Percentiles rank a stretch among this genome's conserved stretches.
These are phyloP conservation scores for Boletus eberwhitei DNA, from an alignment of 768 basidiomycete species.

Conservation along the genomic window DNA sequence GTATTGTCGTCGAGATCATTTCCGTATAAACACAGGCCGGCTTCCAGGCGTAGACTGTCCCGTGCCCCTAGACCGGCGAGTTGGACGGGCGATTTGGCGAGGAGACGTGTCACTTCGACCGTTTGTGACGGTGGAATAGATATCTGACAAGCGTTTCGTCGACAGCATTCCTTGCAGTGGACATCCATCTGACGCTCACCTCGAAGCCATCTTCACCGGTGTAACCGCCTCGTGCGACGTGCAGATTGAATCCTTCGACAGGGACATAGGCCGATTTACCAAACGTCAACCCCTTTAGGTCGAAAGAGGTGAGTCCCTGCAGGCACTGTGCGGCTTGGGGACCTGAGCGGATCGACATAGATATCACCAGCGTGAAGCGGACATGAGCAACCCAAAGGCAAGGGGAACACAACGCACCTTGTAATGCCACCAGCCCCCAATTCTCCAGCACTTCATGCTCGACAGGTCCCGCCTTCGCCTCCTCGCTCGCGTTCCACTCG, in stretches of 20 bases:
- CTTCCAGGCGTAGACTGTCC: slow-evolving; percentile 92
- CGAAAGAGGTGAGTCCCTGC: slow-evolving; percentile 71
- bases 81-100: slow-evolving; percentile 66
- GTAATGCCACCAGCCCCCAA: slow-evolving; percentile 88
- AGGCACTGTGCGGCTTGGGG: slow-evolving; percentile 80
- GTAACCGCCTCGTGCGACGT: slow-evolving; percentile 93
- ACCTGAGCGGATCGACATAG: slow-evolving; percentile 40
- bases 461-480: slow-evolving; percentile 55
- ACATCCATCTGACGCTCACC: slow-evolving; percentile 35
- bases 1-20: slow-evolving; percentile 88
- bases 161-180: background rate
- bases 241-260: slow-evolving; percentile 58
- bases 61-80: slow-evolving; percentile 89
- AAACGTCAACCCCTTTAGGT: slow-evolving; percentile 74
- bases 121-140: slow-evolving; percentile 82
- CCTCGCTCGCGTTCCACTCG: slow-evolving; percentile 72
- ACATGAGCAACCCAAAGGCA: background rate
- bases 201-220: slow-evolving; percentile 99
- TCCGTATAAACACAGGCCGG: slow-evolving; percentile 96
- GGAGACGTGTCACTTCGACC: slow-evolving; percentile 59
- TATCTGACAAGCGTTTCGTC: slow-evolving; percentile 49
- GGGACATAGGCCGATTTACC: slow-evolving; percentile 80
- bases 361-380: background rate
- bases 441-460: slow-evolving; percentile 76
- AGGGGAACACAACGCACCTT: slow-evolving; percentile 62